Conservation (phyloP, 2,329 filamentous ascomycete species). For the Parafenestella ontariensis region DNA sequence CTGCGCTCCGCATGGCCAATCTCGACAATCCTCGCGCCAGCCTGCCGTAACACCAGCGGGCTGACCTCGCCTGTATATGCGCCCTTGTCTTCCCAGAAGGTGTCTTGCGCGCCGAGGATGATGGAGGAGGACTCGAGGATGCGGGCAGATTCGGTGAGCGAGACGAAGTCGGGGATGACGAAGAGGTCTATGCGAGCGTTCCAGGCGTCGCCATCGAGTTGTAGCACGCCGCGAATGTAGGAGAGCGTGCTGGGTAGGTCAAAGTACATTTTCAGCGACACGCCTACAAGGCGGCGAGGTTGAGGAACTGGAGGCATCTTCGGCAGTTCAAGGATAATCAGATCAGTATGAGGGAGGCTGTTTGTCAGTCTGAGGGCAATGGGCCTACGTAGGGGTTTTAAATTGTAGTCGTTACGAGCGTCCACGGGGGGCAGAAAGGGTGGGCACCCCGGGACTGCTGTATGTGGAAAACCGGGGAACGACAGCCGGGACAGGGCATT, state of each 20-base stretch:
- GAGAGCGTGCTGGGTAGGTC: conserved; percentile 66
- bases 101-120: conserved; percentile 77
- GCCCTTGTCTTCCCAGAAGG: conserved; percentile 72
- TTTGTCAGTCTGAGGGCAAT: not conserved
- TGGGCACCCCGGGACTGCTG: conserved; percentile 16
- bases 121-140: conserved; percentile 62
- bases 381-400: not conserved
- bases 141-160: conserved; percentile 62
- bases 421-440: not conserved
- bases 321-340: not conserved
- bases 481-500: not conserved
- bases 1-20: conserved; percentile 83
- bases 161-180: conserved; percentile 79
- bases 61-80: conserved; percentile 82
- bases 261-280: conserved; percentile 84
- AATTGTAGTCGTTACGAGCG: not conserved
- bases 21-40: conserved; percentile 76
- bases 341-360: not conserved
- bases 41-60: conserved; percentile 68
- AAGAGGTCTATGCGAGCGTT: conserved; percentile 71
- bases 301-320: conserved; percentile 41
- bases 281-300: conserved; percentile 71
- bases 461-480: conserved; percentile 22
- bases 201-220: conserved; percentile 60
- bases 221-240: conserved; percentile 53